Evolutionary conservation across 306 rosid species (phyloP).

Genomic region (Luffa acutangula): DNA sequence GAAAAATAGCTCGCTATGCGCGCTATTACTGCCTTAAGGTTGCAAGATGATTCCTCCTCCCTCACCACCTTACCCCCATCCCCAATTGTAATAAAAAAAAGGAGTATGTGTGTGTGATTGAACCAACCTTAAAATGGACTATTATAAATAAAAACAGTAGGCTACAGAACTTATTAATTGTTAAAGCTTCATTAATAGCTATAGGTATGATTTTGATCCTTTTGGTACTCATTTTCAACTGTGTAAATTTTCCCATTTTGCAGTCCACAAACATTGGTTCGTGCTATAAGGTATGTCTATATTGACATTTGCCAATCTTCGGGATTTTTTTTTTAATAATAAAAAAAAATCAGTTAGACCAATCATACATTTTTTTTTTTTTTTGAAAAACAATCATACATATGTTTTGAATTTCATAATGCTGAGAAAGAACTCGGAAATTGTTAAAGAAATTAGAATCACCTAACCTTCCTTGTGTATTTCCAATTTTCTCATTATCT

Average conservation of each 20-base stretch:
- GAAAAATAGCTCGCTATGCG: no score
- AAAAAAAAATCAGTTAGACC: background rate
- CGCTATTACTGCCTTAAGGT: background rate
- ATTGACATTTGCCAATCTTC: background rate
- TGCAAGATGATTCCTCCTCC: background rate
- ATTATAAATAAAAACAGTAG: background rate
- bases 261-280: conserved; percentile 97
- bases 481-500: background rate
- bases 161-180: background rate
- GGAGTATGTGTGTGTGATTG: background rate
- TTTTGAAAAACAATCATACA: background rate
- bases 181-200: background rate
- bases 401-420: background rate
- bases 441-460: background rate
- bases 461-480: background rate
- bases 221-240: conserved; percentile 9
- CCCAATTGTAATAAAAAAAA: background rate
- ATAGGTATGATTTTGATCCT: conserved; percentile 9
- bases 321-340: no score
- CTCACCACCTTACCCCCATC: background rate
- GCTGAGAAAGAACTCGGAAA: background rate
- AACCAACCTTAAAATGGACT: background rate
- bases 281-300: conserved; percentile 66
- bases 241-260: conserved; percentile 16
- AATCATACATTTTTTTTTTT: background rate